A percentile compares a stretch with the other conserved stretches of the same genome.
Conservation (phyloP, 139 green algal species). For the Closterium sp. region DNA sequence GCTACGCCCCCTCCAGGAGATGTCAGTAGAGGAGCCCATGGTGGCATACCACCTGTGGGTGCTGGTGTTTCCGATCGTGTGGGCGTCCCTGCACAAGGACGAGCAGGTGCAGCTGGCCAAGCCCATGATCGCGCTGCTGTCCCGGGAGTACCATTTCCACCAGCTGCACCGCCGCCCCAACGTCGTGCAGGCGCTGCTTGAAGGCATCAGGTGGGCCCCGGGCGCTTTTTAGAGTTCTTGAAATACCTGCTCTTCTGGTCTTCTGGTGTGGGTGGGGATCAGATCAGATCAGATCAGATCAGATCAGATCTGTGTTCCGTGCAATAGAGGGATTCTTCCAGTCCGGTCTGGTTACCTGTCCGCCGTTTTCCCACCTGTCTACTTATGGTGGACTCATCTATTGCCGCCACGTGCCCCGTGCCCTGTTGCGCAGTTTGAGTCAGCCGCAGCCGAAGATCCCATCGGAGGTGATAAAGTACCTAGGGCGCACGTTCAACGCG, state of each 20-base stretch:
- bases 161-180: conserved; percentile 79
- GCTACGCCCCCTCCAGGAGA: conserved; percentile 77
- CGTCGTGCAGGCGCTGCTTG: conserved; percentile 85
- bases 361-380: no score
- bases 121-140: conserved; percentile 91
- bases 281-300: no score
- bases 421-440: conserved; percentile 57
- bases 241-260: no score
- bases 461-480: conserved; percentile 95
- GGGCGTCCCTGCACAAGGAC: conserved; percentile 87
- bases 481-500: conserved; percentile 92
- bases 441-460: conserved; percentile 99
- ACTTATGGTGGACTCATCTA: no score
- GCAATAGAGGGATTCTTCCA: no score
- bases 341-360: no score
- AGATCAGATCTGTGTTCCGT: no score
- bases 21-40: conserved; percentile 65
- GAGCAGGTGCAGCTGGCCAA: conserved; percentile 88
- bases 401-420: background rate
- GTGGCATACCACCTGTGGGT: conserved; percentile 83
- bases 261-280: no score
- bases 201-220: conserved; percentile 74
- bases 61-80: conserved; percentile 97
- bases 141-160: conserved; percentile 82
- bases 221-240: no score